A percentile compares a stretch with the other conserved stretches of the same genome.
Conservation (phyloP, 164 flowering plant species). For the Chloranthus sessilifolius region DNA sequence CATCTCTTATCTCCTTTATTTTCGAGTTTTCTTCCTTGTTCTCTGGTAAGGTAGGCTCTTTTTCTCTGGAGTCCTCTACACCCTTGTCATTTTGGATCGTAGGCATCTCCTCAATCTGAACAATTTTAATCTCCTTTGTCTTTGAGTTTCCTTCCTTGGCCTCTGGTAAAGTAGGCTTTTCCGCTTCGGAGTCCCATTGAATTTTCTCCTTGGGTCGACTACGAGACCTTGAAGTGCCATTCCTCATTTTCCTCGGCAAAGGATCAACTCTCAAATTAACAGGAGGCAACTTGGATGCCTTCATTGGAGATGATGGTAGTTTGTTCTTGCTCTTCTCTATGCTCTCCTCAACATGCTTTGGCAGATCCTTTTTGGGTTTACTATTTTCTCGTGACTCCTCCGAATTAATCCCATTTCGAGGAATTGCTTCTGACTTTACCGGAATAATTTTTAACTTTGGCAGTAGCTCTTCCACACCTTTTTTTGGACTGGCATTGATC, state of each 20-base stretch:
- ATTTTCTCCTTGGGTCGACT: conserved; percentile 38
- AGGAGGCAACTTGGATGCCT: conserved; percentile 55
- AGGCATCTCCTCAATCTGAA: conserved; percentile 13
- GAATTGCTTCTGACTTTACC: conserved; percentile 6
- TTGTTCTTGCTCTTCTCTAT: conserved; percentile 6
- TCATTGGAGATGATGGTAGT: conserved; percentile 32
- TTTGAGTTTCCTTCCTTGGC: conserved; percentile 9
- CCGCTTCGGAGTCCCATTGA: not conserved
- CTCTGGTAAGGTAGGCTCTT: too few relatives aligned
- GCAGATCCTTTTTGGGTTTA: conserved; percentile 19
- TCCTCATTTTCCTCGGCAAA: conserved; percentile 42
- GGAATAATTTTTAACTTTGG: conserved; percentile 21
- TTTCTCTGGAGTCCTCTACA: not conserved
- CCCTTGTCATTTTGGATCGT: not conserved
- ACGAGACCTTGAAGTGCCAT: conserved; percentile 45
- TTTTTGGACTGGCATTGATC: conserved; percentile 1
- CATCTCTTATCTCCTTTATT: not conserved
- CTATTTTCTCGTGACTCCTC: conserved; percentile 3
- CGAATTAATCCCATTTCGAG: not conserved
- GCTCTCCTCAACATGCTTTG: conserved; percentile 10
- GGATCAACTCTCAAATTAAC: conserved; percentile 80
- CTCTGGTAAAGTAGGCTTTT: not conserved
- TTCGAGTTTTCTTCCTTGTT: not conserved
- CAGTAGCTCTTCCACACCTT: conserved; percentile 7
- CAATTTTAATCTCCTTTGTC: conserved; percentile 5